Evolutionary conservation across 2,329 filamentous ascomycete genomes (phyloP).

Genomic region (Trichoderma koningii): DNA sequence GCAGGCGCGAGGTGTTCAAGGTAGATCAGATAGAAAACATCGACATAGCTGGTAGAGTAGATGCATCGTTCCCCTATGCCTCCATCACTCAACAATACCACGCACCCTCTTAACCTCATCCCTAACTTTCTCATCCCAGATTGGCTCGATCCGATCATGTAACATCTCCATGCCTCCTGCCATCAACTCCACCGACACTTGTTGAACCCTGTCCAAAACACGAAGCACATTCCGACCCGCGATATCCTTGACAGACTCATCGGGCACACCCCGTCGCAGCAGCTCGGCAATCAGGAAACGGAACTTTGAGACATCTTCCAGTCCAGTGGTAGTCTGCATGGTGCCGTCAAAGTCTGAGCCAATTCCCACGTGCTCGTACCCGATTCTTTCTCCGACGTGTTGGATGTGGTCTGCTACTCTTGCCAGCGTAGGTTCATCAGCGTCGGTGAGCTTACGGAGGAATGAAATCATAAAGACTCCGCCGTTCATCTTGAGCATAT

Average conservation of each 20-base stretch:
- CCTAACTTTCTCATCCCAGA: constrained; percentile 16
- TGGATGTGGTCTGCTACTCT: constrained; percentile 76
- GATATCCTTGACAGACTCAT: constrained; percentile 6
- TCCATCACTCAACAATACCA: background rate
- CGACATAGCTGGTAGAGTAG: too few relatives aligned
- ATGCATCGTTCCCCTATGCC: background rate
- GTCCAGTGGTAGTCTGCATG: constrained; percentile 60
- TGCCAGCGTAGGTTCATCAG: constrained; percentile 66
- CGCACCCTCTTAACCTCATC: constrained; percentile 11
- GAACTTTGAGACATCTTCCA: constrained; percentile 80
- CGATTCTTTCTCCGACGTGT: constrained; percentile 75
- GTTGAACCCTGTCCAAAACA: background rate
- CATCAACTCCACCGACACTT: background rate
- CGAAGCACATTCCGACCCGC: background rate
- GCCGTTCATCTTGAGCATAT: constrained; percentile 68
- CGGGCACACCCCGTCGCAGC: constrained; percentile 21
- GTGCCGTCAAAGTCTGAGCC: constrained; percentile 85
- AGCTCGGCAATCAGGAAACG: constrained; percentile 47
- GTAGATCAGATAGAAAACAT: background rate
- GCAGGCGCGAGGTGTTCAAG: too few relatives aligned
- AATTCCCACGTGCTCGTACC: constrained; percentile 79
- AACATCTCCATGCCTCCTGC: background rate
- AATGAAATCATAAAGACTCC: constrained; percentile 88
- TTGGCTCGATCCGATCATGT: constrained; percentile 19
- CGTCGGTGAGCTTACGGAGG: constrained; percentile 69